phyloP scores from a whole-genome alignment of 2,329 filamentous ascomycete species.

The Bipolaris bicolor region DNA sequence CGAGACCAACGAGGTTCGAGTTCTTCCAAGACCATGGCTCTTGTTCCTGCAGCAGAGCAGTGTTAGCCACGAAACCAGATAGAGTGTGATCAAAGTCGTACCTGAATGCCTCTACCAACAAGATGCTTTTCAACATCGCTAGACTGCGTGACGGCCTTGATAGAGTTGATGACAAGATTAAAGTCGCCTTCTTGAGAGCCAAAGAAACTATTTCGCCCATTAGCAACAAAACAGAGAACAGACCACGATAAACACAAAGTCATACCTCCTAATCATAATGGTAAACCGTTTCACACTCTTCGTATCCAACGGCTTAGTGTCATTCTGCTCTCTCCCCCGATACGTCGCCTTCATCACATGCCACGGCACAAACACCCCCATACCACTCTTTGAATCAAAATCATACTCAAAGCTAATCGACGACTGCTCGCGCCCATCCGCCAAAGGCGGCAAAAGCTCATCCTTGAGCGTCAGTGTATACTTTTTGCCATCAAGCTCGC shows the following conservation, averaged over 20 bases:
- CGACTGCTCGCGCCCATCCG: slow-evolving; percentile 73
- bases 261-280: slow-evolving; percentile 81
- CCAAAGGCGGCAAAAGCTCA: slow-evolving; percentile 61
- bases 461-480: slow-evolving; percentile 82
- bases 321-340: slow-evolving; percentile 68
- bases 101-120: slow-evolving; percentile 6
- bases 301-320: slow-evolving; percentile 65
- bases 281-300: slow-evolving; percentile 69
- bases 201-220: slow-evolving; percentile 68
- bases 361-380: slow-evolving; percentile 66
- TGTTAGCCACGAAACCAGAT: slow-evolving; percentile 13
- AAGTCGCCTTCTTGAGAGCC: slow-evolving; percentile 75
- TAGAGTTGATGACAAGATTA: slow-evolving; percentile 60
- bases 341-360: slow-evolving; percentile 72
- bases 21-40: slow-evolving; percentile 36
- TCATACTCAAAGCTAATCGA: slow-evolving; percentile 73
- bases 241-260: neutral
- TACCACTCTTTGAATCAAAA: slow-evolving; percentile 25
- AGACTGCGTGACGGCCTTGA: slow-evolving; percentile 54
- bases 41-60: slow-evolving; percentile 14
- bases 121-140: slow-evolving; percentile 36
- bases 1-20: slow-evolving; percentile 34
- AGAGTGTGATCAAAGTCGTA: slow-evolving; percentile 10
- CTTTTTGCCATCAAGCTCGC: slow-evolving; percentile 64
- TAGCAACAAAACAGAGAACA: slow-evolving; percentile 11